Conservation (phyloP, 2,329 filamentous ascomycete genomes). For the Huntiella abstrusa region DNA sequence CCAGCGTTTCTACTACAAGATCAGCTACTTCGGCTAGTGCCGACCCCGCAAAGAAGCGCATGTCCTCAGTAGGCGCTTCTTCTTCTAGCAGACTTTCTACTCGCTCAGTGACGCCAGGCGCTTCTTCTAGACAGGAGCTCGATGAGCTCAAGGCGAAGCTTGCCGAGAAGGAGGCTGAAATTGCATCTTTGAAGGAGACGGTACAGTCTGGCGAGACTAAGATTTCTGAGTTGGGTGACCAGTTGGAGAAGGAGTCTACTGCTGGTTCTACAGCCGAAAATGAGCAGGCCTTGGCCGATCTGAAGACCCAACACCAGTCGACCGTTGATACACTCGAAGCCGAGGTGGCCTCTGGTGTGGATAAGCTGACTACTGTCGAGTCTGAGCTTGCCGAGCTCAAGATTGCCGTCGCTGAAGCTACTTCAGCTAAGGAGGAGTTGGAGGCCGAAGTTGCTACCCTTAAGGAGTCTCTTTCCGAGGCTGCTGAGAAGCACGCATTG, state of each 20-base stretch:
- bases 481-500: slow-evolving; percentile 28
- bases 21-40: slow-evolving; percentile 18
- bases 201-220: slow-evolving; percentile 36
- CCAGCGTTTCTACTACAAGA: slow-evolving; percentile 19
- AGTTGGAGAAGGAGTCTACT: slow-evolving; percentile 25
- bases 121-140: slow-evolving; percentile 32
- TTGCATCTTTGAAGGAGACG: slow-evolving; percentile 36
- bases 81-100: slow-evolving; percentile 21
- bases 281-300: slow-evolving; percentile 23
- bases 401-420: slow-evolving; percentile 28
- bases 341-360: slow-evolving; percentile 28
- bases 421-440: slow-evolving; percentile 29
- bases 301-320: slow-evolving; percentile 32
- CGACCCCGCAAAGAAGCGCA: slow-evolving; percentile 35
- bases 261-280: slow-evolving; percentile 25
- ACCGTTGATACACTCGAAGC: slow-evolving; percentile 28
- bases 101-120: slow-evolving; percentile 16
- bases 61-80: slow-evolving; percentile 29
- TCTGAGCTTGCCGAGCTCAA: slow-evolving; percentile 31
- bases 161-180: slow-evolving; percentile 36
- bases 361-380: slow-evolving; percentile 33
- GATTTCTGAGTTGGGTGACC: slow-evolving; percentile 33
- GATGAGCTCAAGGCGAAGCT: slow-evolving; percentile 43
- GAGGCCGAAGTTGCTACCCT: slow-evolving; percentile 29
- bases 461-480: slow-evolving; percentile 33